Conservation (phyloP, 441 rosid species). For the Corymbia citriodora region DNA sequence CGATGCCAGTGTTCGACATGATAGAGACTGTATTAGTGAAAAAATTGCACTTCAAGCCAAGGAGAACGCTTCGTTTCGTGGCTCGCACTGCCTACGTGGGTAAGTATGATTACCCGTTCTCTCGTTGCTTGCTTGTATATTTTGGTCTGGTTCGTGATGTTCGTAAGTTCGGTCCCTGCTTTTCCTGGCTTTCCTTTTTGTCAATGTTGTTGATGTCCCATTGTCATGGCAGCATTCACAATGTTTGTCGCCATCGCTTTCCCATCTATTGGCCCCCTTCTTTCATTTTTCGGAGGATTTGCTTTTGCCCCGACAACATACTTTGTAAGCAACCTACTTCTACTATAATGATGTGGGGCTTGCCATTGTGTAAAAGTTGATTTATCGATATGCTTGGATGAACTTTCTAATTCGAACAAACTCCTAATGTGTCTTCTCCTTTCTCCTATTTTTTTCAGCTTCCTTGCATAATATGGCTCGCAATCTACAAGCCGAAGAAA, state of each 20-base stretch:
- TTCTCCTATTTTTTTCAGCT: background rate
- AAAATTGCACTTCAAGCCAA: background rate
- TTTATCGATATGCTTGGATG: background rate
- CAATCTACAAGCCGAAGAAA: background rate
- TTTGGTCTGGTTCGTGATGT: background rate
- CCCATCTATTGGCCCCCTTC: background rate
- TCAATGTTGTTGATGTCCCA: background rate
- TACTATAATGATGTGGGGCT: background rate
- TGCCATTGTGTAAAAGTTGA: background rate
- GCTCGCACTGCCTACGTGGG: background rate
- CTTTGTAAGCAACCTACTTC: background rate
- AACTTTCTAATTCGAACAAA: background rate
- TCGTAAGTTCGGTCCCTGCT: background rate
- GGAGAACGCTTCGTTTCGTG: background rate
- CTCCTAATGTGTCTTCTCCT: background rate
- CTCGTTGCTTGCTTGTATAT: background rate
- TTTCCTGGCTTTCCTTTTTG: background rate
- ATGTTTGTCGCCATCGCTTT: background rate
- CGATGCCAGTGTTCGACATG: slow-evolving; percentile 4
- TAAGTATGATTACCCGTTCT: background rate
- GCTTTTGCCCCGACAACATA: background rate
- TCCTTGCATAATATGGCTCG: slow-evolving; percentile 7
- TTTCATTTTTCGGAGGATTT: slow-evolving; percentile 1
- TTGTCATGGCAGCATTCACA: background rate
- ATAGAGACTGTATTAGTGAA: background rate